Percentiles rank a stretch among this genome's conserved stretches.
Evolutionary conservation across 306 rosid species (phyloP).

Genomic region (Adenanthera pavonina): DNA sequence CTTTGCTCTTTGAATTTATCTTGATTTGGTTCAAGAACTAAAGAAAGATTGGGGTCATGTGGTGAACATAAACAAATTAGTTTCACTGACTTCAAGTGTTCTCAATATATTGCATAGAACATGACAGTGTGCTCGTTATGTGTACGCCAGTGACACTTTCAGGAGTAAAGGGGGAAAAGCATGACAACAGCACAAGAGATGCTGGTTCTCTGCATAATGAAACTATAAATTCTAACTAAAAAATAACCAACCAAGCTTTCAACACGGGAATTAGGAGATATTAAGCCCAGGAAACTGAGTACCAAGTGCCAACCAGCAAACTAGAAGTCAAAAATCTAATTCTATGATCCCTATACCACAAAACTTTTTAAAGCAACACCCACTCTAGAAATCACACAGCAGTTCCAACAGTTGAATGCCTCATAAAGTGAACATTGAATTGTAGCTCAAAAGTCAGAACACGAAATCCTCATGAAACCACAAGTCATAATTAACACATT

Average conservation of each 20-base stretch:
- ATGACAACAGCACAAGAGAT: neutral
- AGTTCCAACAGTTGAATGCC: neutral
- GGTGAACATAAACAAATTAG: neutral
- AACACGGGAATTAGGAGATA: neutral
- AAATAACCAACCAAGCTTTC: constrained; percentile 3
- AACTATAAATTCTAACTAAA: neutral
- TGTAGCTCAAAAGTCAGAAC: neutral
- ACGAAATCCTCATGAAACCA: neutral
- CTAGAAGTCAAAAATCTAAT: neutral
- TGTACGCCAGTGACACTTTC: neutral
- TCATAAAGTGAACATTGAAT: neutral
- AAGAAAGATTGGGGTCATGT: neutral
- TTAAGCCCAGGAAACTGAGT: neutral
- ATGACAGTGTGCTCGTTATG: neutral
- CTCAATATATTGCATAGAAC: neutral
- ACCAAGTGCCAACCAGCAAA: neutral
- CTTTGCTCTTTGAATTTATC: neutral
- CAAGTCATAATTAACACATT: neutral
- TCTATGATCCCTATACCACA: neutral
- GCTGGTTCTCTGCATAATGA: neutral
- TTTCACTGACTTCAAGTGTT: neutral
- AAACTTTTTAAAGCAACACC: neutral
- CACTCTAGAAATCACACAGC: neutral
- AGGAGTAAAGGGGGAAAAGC: neutral
- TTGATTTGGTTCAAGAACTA: constrained; percentile 8